phyloP scores from a whole-genome alignment of 352 stramenopile genomes.

The Peronospora destructor region DNA sequence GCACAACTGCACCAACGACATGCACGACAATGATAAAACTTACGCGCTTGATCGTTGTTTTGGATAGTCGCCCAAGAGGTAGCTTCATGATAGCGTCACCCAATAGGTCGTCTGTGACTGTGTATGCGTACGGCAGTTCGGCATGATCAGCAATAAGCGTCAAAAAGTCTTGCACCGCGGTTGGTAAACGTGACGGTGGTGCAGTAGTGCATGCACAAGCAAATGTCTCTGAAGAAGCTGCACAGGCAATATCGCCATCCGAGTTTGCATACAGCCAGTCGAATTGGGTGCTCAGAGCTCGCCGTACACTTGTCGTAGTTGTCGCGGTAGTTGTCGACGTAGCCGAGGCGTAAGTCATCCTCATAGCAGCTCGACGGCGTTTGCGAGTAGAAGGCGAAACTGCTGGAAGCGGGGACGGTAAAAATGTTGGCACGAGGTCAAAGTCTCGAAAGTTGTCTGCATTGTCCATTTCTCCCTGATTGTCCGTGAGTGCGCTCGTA shows the following conservation, averaged over 20 bases:
- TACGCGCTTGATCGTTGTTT: conserved; percentile 56
- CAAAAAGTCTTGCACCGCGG: conserved; percentile 46
- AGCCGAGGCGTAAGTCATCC: conserved; percentile 18
- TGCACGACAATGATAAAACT: neutral
- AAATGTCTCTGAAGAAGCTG: conserved; percentile 5
- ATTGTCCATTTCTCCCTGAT: conserved; percentile 27
- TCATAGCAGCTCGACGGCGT: conserved; percentile 23
- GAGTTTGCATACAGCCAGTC: conserved; percentile 27
- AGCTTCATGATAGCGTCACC: conserved; percentile 41
- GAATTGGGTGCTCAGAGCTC: conserved; percentile 22
- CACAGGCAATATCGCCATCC: conserved; percentile 12
- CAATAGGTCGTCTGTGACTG: conserved; percentile 31
- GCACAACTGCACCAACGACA: neutral
- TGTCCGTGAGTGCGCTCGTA: conserved; percentile 28
- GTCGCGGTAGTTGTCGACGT: conserved; percentile 10
- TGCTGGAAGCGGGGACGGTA: conserved; percentile 17
- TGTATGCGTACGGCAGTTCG: conserved; percentile 33
- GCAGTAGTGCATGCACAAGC: conserved; percentile 19
- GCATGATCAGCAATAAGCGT: conserved; percentile 39
- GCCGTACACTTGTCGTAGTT: conserved; percentile 13
- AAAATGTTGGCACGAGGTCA: conserved; percentile 26
- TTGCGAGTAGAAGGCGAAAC: conserved; percentile 24
- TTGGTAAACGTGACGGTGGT: conserved; percentile 37
- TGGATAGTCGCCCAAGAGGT: conserved; percentile 44
- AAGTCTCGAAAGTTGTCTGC: conserved; percentile 31